Conservation (phyloP, 202 grass and related monocot species). For the Brachypodium distachyon region DNA sequence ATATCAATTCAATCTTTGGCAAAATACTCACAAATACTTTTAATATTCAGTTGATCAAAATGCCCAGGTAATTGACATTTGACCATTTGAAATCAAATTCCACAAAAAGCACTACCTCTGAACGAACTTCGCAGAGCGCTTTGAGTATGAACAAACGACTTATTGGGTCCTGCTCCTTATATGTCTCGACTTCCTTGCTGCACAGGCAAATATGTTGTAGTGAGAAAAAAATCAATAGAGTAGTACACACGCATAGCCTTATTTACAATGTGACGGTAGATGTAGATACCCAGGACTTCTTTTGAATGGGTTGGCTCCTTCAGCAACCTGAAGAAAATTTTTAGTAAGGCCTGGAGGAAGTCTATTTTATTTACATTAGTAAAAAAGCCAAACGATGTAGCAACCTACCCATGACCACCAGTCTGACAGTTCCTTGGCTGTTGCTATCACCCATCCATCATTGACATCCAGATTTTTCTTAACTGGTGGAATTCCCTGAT, state of each 20-base stretch:
- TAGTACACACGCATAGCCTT: background rate
- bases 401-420: slow-evolving; percentile 93
- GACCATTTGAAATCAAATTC: background rate
- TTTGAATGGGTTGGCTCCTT: slow-evolving; percentile 62
- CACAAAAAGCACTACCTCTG: slow-evolving; percentile 47
- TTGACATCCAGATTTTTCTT: slow-evolving; percentile 43
- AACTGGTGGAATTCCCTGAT: slow-evolving; percentile 74
- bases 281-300: slow-evolving; percentile 65
- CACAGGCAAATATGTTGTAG: background rate
- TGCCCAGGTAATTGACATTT: background rate
- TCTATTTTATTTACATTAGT: background rate
- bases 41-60: background rate
- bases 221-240: background rate
- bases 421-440: slow-evolving; percentile 57
- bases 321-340: slow-evolving; percentile 61
- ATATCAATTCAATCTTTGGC: background rate
- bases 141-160: slow-evolving; percentile 74
- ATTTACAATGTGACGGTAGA: background rate
- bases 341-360: background rate
- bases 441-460: slow-evolving; percentile 62
- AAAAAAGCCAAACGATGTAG: background rate
- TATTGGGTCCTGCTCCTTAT: slow-evolving; percentile 59
- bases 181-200: slow-evolving; percentile 61
- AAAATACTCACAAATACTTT: background rate
- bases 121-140: slow-evolving; percentile 86